Percentiles rank a stretch among this genome's conserved stretches.
Evolutionary conservation across 352 stramenopile species (phyloP).

Genomic region (Globisporangium mamillatum): DNA sequence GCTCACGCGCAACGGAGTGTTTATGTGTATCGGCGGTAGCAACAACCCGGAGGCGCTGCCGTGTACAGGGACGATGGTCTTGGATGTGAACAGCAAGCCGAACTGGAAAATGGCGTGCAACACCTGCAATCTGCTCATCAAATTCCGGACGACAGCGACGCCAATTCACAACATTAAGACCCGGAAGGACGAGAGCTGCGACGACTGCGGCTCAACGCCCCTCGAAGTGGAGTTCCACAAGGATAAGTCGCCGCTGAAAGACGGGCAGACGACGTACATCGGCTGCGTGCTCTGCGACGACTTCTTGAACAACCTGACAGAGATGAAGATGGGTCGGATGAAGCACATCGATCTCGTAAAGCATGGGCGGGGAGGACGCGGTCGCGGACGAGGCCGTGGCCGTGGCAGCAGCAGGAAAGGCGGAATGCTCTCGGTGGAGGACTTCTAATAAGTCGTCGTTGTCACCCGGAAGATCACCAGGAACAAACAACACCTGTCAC

Average conservation of each 20-base stretch:
- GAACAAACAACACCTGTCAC: background rate
- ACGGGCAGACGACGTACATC: slow-evolving; percentile 26
- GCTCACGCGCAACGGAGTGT: slow-evolving; percentile 39
- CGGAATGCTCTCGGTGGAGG: slow-evolving; percentile 24
- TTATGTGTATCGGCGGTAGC: slow-evolving; percentile 27
- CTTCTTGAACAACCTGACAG: slow-evolving; percentile 38
- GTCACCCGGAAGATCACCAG: background rate
- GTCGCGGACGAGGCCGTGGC: slow-evolving; percentile 15
- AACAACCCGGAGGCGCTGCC: slow-evolving; percentile 13
- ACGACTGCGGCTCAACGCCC: slow-evolving; percentile 27
- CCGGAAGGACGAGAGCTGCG: slow-evolving; percentile 19
- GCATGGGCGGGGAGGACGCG: slow-evolving; percentile 15
- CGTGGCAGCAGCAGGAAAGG: slow-evolving; percentile 14
- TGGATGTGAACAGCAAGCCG: slow-evolving; percentile 45
- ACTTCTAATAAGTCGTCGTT: slow-evolving; percentile 20
- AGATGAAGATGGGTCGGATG: slow-evolving; percentile 35
- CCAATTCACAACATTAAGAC: slow-evolving; percentile 32
- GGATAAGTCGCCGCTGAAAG: slow-evolving; percentile 31
- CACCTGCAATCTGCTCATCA: slow-evolving; percentile 40
- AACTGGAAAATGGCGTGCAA: slow-evolving; percentile 61
- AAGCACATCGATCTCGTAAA: slow-evolving; percentile 39
- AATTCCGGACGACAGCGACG: slow-evolving; percentile 28
- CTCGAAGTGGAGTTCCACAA: slow-evolving; percentile 51
- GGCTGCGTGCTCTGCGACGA: slow-evolving; percentile 49
- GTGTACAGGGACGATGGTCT: slow-evolving; percentile 39